phyloP scores from a whole-genome alignment of 345 rosid genomes.

The Gossypium longicalyx region DNA sequence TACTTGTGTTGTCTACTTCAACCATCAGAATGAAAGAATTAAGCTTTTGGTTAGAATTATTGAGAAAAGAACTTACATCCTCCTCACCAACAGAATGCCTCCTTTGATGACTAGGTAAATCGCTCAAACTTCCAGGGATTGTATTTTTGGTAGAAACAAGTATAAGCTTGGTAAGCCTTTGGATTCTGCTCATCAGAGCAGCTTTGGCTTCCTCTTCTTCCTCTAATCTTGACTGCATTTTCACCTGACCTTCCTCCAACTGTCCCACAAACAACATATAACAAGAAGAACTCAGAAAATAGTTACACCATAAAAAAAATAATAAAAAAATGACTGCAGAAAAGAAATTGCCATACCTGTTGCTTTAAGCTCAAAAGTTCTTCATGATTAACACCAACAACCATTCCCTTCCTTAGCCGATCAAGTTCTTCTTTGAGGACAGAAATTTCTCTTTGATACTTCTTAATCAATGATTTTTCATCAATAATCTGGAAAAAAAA shows the following conservation, averaged over 20 bases:
- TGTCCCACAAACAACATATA: constrained; percentile 25
- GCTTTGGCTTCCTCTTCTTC: constrained; percentile 99
- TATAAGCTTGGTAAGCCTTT: constrained; percentile 94
- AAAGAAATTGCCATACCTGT: constrained; percentile 45
- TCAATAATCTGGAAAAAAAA: constrained; percentile 71
- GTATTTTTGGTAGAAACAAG: constrained; percentile 93
- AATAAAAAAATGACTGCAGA: not conserved
- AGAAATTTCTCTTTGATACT: constrained; percentile 95
- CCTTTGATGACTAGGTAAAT: constrained; percentile 62
- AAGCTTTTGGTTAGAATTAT: not conserved
- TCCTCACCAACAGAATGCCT: constrained; percentile 68
- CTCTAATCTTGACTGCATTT: constrained; percentile 98
- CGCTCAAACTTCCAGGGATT: constrained; percentile 61
- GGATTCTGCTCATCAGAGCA: constrained; percentile 98
- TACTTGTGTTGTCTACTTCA: not conserved
- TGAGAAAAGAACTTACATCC: constrained; percentile 52
- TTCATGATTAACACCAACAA: constrained; percentile 88
- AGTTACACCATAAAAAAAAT: not conserved
- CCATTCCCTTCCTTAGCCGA: constrained; percentile 73
- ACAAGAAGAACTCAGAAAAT: constrained; percentile 1
- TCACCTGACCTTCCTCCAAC: constrained; percentile 99
- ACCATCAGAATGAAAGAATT: not conserved
- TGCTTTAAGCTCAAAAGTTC: constrained; percentile 87
- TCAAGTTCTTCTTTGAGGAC: constrained; percentile 87
- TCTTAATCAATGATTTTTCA: constrained; percentile 95